Conservation (phyloP, 495 filamentous ascomycete species). For the Penicillium paxilli region DNA sequence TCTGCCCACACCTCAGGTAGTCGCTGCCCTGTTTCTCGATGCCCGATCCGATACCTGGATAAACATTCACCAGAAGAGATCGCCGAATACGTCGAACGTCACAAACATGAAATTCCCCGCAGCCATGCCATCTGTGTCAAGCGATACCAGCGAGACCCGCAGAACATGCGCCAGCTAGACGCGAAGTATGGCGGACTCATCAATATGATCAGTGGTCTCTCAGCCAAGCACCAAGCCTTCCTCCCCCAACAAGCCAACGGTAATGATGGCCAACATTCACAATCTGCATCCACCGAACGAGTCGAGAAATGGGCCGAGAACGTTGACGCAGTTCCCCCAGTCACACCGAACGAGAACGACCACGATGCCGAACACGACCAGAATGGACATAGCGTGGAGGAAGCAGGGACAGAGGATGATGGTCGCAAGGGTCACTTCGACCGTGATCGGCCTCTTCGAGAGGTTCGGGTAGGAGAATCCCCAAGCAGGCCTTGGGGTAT, state of each 20-base stretch:
- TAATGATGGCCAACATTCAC: conserved; percentile 5
- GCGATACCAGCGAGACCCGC: conserved; percentile 79
- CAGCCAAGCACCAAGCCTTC: conserved; percentile 78
- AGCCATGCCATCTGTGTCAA: conserved; percentile 89
- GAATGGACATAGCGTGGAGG: conserved; percentile 25
- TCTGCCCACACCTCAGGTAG: conserved; percentile 53
- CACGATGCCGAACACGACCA: not conserved
- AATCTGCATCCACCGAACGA: conserved; percentile 53
- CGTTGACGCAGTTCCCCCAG: conserved; percentile 48
- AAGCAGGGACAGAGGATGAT: conserved; percentile 27
- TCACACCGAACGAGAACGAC: conserved; percentile 35
- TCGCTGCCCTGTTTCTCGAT: conserved; percentile 80
- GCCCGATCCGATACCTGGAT: conserved; percentile 86
- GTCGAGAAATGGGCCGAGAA: conserved; percentile 81
- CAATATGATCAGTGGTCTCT: conserved; percentile 86
- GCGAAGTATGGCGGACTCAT: conserved; percentile 88
- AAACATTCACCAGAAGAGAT: conserved; percentile 90
- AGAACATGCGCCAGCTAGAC: conserved; percentile 79
- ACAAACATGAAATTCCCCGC: conserved; percentile 88
- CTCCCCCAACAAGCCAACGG: conserved; percentile 62
- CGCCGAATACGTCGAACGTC: conserved; percentile 82
- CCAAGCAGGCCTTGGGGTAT: conserved; percentile 92
- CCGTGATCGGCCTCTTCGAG: conserved; percentile 76
- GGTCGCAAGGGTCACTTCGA: conserved; percentile 66
- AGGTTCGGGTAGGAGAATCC: conserved; percentile 83